Percentiles rank a stretch among this genome's conserved stretches.
Evolutionary conservation across 768 basidiomycete species (phyloP).

Genomic region (Macrolepiota albuminosa): DNA sequence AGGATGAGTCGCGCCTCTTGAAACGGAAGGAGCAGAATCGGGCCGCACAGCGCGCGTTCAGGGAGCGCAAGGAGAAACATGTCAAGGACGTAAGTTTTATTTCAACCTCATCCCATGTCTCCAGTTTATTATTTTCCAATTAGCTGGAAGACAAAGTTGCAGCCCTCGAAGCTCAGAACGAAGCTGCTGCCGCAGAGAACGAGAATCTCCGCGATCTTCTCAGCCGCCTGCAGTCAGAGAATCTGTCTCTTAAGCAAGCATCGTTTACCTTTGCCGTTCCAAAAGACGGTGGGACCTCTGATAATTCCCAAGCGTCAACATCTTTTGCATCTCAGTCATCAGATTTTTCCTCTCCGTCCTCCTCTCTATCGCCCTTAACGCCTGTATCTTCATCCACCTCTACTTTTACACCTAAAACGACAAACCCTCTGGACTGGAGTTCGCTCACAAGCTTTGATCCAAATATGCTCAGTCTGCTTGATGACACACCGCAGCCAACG

Average conservation of each 20-base stretch:
- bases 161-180: conserved; percentile 79
- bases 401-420: conserved; percentile 28
- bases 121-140: not conserved
- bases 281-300: conserved; percentile 21
- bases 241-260: conserved; percentile 71
- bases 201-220: conserved; percentile 86
- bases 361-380: conserved; percentile 12
- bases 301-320: conserved; percentile 17
- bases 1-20: conserved; percentile 71
- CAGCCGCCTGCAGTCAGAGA: conserved; percentile 81
- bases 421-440: conserved; percentile 57
- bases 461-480: conserved; percentile 55
- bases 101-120: conserved; percentile 1
- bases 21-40: conserved; percentile 98
- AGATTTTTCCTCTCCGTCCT: conserved; percentile 20
- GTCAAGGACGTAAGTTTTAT: conserved; percentile 80
- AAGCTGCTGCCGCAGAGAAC: conserved; percentile 70
- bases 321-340: conserved; percentile 24
- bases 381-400: conserved; percentile 19
- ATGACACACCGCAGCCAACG: conserved; percentile 52
- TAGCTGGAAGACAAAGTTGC: conserved; percentile 92
- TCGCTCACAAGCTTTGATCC: conserved; percentile 71
- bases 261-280: conserved; percentile 85
- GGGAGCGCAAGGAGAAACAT: conserved; percentile 96
- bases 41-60: conserved; percentile 94